phyloP scores from a whole-genome alignment of 345 rosid genomes.

The Salix arbutifolia region DNA sequence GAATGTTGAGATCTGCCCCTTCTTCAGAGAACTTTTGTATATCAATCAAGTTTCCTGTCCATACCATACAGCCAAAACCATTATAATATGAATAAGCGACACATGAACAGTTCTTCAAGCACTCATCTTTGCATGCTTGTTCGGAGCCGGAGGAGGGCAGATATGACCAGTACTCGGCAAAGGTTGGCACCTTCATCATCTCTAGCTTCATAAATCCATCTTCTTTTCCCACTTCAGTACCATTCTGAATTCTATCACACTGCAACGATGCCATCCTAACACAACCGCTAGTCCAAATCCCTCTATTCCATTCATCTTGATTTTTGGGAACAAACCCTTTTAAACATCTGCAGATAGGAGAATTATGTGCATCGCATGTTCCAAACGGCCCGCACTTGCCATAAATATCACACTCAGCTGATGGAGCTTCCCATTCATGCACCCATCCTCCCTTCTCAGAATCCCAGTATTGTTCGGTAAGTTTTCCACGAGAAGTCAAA shows the following conservation, averaged over 20 bases:
- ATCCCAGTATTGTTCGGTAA: background rate
- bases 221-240: constrained; percentile 3
- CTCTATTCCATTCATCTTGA: constrained; percentile 23
- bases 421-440: background rate
- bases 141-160: background rate
- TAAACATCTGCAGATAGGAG: constrained; percentile 18
- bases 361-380: background rate
- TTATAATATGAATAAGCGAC: constrained; percentile 14
- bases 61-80: background rate
- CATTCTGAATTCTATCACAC: constrained; percentile 8
- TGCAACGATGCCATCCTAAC: constrained; percentile 14
- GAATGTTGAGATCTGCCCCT: constrained; percentile 14
- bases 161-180: constrained; percentile 6
- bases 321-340: constrained; percentile 11
- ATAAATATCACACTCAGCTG: constrained; percentile 17
- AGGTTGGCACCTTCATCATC: constrained; percentile 15
- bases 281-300: constrained; percentile 33
- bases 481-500: background rate
- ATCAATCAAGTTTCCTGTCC: constrained; percentile 14
- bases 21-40: constrained; percentile 1
- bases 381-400: constrained; percentile 30
- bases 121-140: constrained; percentile 27
- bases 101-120: constrained; percentile 39
- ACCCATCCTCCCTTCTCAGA: background rate
- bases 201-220: constrained; percentile 21